Percentiles rank a stretch among this genome's conserved stretches.
Conservation (phyloP, 202 grass and related monocot species). For the Brachypodium distachyon region DNA sequence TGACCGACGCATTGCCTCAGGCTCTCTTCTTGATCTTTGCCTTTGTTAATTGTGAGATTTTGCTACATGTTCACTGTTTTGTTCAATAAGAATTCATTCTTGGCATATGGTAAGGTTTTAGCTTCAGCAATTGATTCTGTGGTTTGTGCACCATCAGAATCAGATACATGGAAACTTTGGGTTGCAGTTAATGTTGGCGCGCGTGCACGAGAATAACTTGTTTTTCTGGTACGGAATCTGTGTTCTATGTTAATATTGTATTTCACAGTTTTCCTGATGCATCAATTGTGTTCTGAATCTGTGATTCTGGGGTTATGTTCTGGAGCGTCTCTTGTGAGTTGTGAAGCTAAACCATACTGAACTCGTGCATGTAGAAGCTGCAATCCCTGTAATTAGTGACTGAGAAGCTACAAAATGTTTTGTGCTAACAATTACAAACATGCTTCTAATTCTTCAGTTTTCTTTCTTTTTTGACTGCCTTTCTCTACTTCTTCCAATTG, state of each 20-base stretch:
- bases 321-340: too few relatives aligned
- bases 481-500: too few relatives aligned
- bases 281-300: too few relatives aligned
- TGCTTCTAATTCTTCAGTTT: not conserved
- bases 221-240: not conserved
- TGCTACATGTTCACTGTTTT: too few relatives aligned
- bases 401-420: not conserved
- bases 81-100: too few relatives aligned
- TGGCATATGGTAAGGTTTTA: too few relatives aligned
- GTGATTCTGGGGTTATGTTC: too few relatives aligned
- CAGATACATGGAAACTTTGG: not conserved
- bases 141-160: not conserved
- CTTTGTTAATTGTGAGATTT: too few relatives aligned
- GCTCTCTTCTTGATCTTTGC: too few relatives aligned
- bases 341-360: not conserved
- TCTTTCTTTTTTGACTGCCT: not conserved
- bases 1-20: too few relatives aligned
- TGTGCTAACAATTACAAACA: not conserved
- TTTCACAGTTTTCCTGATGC: too few relatives aligned
- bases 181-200: not conserved
- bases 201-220: too few relatives aligned
- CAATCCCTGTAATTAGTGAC: not conserved
- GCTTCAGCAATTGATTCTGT: not conserved
- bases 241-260: not conserved
- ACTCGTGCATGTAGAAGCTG: not conserved